These are phyloP conservation scores for Helicocarpus griseus DNA, from an alignment of 2,329 filamentous ascomycete species.

Conservation along the genomic window DNA sequence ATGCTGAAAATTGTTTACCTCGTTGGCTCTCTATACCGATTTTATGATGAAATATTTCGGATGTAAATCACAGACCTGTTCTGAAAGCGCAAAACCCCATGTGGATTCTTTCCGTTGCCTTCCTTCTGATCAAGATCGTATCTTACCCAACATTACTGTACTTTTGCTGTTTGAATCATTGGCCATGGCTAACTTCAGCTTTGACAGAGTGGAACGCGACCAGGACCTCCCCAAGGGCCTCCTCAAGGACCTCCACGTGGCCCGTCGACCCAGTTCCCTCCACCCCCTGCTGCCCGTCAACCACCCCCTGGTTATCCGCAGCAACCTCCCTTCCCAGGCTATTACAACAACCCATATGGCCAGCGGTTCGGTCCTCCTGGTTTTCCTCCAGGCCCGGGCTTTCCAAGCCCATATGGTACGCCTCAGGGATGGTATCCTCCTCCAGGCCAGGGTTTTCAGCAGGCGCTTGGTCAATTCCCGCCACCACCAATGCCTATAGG, in stretches of 20 bases:
- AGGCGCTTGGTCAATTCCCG: constrained; percentile 55
- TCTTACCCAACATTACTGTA: background rate
- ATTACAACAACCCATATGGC: constrained; percentile 37
- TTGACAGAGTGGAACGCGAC: constrained; percentile 34
- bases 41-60: constrained; percentile 92
- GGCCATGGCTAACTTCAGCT: constrained; percentile 5
- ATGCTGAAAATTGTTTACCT: too few relatives aligned
- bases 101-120: constrained; percentile 99
- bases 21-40: too few relatives aligned
- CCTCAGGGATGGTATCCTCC: constrained; percentile 68
- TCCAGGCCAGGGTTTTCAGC: constrained; percentile 64
- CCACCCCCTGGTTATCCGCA: constrained; percentile 31
- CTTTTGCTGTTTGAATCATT: background rate
- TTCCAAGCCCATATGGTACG: constrained; percentile 65
- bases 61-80: constrained; percentile 78
- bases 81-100: constrained; percentile 84
- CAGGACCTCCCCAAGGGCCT: constrained; percentile 30
- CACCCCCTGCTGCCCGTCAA: constrained; percentile 25
- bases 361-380: constrained; percentile 40
- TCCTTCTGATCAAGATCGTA: constrained; percentile 72
- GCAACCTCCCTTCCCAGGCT: constrained; percentile 34
- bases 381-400: constrained; percentile 50
- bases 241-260: constrained; percentile 29
- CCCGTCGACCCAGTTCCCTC: constrained; percentile 33
- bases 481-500: constrained; percentile 50